Evolutionary conservation across 352 stramenopile species (phyloP), one percentile per base, ranked within the genome.

Genomic region (Pythium chondricola): DNA sequence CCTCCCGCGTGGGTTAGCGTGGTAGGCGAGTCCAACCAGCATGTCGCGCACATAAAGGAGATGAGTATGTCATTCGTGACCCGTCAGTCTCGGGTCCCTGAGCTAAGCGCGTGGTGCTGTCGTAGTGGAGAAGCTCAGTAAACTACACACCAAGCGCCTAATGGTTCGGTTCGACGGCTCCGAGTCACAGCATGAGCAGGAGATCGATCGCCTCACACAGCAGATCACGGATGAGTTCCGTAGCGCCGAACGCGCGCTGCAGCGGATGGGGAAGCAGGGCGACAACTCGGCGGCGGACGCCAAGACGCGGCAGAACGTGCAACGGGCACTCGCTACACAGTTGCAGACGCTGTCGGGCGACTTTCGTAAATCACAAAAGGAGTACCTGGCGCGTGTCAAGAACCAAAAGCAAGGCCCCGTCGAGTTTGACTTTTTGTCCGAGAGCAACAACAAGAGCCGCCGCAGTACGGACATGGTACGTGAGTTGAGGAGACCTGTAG

Each of bases 361-460:
- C 20, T 99, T 99, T 67, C 83, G 97, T 43, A 95, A 97, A 65
- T 95, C 87, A 26, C 97, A 99, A 63, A 98, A 98, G 43, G 97
- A 98, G 52, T 99, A 99, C 58, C 67, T 99, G 18, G 73, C 71
- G 18, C 87, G 93, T 52, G 85, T 99, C 6, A 97, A 98, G 61
- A 85, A 93, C 26, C 96, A 99, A 71, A 99, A 99, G 66, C 84
- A 91, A 52, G 95, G 90, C n/a, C 82, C 86, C 5, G 88, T 82
- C 40, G 89, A 97, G 61, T 89, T 88, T 52, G 76, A 96, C 65
- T 97, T 98, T 65, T 51, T 94, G 9, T 81, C 74, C 21, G 78
- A 92, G 38, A 79, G 77, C 41, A 82, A 87, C 25, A 60, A 59
- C 44, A 84, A 83, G 46, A 62, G 66, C 36, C 74, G 77, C 39